Evolutionary conservation across 768 basidiomycete species (phyloP), one percentile per base, ranked within the genome.

Genomic region (Russula sp.): DNA sequence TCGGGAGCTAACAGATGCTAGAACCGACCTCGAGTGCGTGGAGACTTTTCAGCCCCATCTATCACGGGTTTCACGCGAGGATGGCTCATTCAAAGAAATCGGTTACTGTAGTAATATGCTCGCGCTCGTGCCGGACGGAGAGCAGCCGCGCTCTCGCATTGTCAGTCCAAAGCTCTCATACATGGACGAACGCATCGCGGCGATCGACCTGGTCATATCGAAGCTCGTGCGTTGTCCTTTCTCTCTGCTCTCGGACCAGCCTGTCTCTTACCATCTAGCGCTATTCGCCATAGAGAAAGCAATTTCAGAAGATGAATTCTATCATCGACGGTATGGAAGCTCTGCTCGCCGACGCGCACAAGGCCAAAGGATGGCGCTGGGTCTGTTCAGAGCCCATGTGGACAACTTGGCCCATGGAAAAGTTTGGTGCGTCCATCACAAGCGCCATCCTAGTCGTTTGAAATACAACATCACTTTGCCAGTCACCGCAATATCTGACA

Each of bases 11-110:
- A 80, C 91, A 2, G 90, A 95, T 68, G 75, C 87, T 18, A 79
- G 89, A 20, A 96, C 93, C 16, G 89, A 92, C 69, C 79, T 96
- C 64, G 87, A 92, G 93, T 94, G 75, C 68, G 85, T 77, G 42
- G 14, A 5, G 25, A 32, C 39, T 18, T 32, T 10, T 25, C 25
- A n/a, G 25, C 36, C n/a, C 36, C n/a, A 20, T 29, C 18, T 20
- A 16, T 14, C 7, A 3, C 36, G 5, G n/a, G 35, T 41, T 42
- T 42, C 29, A 18, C 14, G 38, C 13, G 22, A 16, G 16, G 4
- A 14, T 22, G 36, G 20, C 51, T 38, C 36, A 38, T 36, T 52
- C 20, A 51, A 51, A 43, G 45, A 22, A 45, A 20, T 22, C 43
- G 36, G 25, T 34, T 32, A 22, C 11, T 41, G 52, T 67, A 90